Evolutionary conservation across 2,329 filamentous ascomycete species (phyloP), one percentile per base, ranked within the genome.

Genomic region (Cercospora sesami): DNA sequence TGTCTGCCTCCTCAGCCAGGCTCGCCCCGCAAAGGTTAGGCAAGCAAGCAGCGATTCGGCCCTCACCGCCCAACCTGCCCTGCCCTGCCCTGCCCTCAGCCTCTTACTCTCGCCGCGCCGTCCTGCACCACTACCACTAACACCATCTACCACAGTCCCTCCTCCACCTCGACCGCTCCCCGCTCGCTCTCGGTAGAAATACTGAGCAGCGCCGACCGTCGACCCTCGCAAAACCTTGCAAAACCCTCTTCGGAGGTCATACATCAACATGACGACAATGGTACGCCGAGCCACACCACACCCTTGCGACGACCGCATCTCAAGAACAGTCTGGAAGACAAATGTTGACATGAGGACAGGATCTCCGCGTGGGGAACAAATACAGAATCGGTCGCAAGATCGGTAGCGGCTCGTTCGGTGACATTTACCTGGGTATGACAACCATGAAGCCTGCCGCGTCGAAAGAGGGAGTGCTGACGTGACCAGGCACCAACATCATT

Each of bases 361-460:
- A 99, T 89, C 90, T 99, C 78, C 93, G 95, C 79, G 95, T 99
- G 83, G 95, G 95, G 83, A 98, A 98, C 83, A 98, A 99, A 81
- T 99, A 99, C 89, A 93, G 95, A 77, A 98, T 99, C 82, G 95
- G 95, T 81, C 93, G 95, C 78, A 99, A 99, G 88, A 99, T 99
- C 78, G 95, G 95, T 76, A 97, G 93, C 75, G 95, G 95, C 75
- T 94, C 90, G 78, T 99, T 99, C 81, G 95, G 95, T 84, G 95
- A 98, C 77, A 98, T 99, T 80, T 99, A 98, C 83, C 89, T 98
- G 64, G 88, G 88, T 90, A 81, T 74, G 86, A 59, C 75, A n/a
- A 26, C 30, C 2, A 26, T 18, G 18, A 58, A 21, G 55, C 36
- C 59, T 61, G 39, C 39, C 51, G 58, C 23, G 26, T 63, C 30